A percentile compares a stretch with the other conserved stretches of the same genome.
These are phyloP conservation scores for Aspergillus sp. DNA, from an alignment of 2,329 filamentous ascomycete species.

Conservation along the genomic window DNA sequence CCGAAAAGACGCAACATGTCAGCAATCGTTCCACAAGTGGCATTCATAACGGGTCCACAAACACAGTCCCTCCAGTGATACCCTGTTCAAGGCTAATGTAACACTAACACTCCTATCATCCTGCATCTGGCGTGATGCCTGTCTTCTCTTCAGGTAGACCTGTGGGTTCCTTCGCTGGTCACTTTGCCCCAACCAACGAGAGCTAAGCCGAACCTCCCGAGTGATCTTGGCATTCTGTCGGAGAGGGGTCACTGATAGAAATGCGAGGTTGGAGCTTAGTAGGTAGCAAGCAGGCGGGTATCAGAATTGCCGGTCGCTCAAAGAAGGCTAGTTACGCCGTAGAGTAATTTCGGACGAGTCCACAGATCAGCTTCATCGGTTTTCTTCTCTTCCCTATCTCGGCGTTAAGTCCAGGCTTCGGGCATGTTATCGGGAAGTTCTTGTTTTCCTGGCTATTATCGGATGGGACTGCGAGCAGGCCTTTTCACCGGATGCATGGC, in stretches of 20 bases:
- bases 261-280: neutral
- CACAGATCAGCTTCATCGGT: neutral
- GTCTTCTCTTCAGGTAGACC: neutral
- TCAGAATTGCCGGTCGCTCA: neutral
- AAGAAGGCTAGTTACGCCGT: neutral
- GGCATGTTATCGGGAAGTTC: neutral
- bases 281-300: neutral
- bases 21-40: too few species aligned
- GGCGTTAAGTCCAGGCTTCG: neutral
- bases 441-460: neutral
- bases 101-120: too few species aligned
- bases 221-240: neutral
- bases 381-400: too few species aligned
- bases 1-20: too few species aligned
- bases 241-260: neutral
- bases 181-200: neutral
- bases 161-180: neutral
- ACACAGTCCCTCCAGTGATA: too few species aligned
- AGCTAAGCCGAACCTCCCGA: neutral
- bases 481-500: neutral
- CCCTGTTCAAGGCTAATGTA: too few species aligned
- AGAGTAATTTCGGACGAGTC: neutral
- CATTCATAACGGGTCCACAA: too few species aligned
- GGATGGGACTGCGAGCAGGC: neutral
- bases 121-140: neutral